phyloP scores from a whole-genome alignment of 352 stramenopile genomes.

The Phytophthora pini region DNA sequence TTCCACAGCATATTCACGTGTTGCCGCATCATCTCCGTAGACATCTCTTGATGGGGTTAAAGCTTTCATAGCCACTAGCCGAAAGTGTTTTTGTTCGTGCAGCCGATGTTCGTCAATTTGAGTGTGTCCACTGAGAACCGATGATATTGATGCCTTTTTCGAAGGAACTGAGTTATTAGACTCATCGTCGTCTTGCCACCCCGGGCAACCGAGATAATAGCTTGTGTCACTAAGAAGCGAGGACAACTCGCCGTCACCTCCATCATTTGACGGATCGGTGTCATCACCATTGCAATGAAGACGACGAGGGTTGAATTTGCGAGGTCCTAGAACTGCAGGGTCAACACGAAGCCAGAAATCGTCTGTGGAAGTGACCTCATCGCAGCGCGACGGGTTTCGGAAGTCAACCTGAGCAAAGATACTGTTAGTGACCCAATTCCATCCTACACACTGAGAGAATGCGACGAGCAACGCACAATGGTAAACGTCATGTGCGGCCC shows the following conservation, averaged over 20 bases:
- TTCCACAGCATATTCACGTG: conserved; percentile 66
- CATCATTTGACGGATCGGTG: conserved; percentile 10
- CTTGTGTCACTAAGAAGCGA: conserved; percentile 58
- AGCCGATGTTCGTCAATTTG: neutral
- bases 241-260: conserved; percentile 40
- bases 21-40: conserved; percentile 70
- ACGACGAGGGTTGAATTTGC: conserved; percentile 10
- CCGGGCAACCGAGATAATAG: conserved; percentile 65
- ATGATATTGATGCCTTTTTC: neutral
- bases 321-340: conserved; percentile 18
- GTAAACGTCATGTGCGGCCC: conserved; percentile 74
- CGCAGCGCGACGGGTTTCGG: conserved; percentile 48
- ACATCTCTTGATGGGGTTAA: conserved; percentile 45
- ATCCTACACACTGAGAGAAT: neutral
- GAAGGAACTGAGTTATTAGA: conserved; percentile 1
- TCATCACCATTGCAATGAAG: conserved; percentile 1
- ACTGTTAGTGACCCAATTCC: neutral
- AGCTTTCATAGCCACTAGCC: conserved; percentile 67
- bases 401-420: conserved; percentile 50
- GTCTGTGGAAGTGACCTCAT: conserved; percentile 49
- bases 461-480: conserved; percentile 37
- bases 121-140: conserved; percentile 2
- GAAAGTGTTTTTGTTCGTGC: conserved; percentile 38
- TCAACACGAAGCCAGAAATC: conserved; percentile 68
- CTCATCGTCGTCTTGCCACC: conserved; percentile 45